Evolutionary conservation across 139 green algal species (phyloP), one percentile per base, ranked within the genome.

Genomic region (Chlorella sp.): DNA sequence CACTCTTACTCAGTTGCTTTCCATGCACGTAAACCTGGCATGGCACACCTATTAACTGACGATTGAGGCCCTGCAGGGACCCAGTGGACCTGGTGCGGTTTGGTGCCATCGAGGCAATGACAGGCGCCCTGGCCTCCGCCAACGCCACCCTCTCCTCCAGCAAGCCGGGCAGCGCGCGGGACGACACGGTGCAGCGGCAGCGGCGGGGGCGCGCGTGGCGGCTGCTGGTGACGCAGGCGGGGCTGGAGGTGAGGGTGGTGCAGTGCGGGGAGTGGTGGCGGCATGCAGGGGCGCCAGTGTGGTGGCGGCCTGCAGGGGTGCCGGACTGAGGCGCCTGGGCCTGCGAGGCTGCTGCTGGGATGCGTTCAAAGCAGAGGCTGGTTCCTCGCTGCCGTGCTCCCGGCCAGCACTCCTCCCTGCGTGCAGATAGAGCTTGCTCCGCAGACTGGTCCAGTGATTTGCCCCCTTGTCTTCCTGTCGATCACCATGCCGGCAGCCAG

Each of bases 101-200:
- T 90, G 91, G 75, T 15, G 91, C 91, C 18, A 85, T 97, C 34
- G 95, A 98, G 87, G 95, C 95, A 2, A 93, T 96, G 42, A 92
- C 91, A 19, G 92, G 95, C 7, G 88, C 85, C 22, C 86, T 92
- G 30, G 92, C 91, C 76, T 89, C 92, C 16, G 68, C 83, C 48
- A 87, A 77, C 11, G 87, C 89, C 4, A 32, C 80, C 39, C 68
- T 93, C 82, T 37, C 39, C 11, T 26, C 60, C 48, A 28, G 28
- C 84, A 73, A 88, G 89, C n/a, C 71, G 26, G 69, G 57, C 78
- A 86, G 64, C 42, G 42, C 82, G 0, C 75, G 89, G 64, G 91
- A 95, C 75, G 91, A 92, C 40, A 68, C 66, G 39, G 89, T 93
- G 73, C 36, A 83, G 53, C 88, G 90, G 85, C 86, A 91, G 76